Evolutionary conservation across 1,284 basidiomycete genomes (phyloP).

Genomic region (Fomitopsis schrenkii): DNA sequence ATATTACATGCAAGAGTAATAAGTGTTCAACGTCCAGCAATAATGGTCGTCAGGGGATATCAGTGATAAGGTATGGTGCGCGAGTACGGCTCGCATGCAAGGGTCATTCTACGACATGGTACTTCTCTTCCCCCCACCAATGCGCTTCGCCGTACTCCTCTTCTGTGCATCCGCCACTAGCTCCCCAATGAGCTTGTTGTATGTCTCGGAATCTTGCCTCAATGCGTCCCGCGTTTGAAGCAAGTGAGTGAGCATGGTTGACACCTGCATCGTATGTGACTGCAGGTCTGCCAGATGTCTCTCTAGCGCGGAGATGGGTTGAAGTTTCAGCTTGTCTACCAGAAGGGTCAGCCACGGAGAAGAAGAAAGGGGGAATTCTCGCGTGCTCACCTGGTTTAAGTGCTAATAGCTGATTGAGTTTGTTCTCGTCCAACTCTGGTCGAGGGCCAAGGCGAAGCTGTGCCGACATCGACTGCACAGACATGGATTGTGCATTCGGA

Average conservation of each 20-base stretch:
- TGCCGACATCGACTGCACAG: constrained; percentile 24
- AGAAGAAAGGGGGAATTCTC: not conserved
- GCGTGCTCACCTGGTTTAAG: constrained; percentile 61
- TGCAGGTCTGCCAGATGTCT: constrained; percentile 63
- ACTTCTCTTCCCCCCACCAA: constrained; percentile 43
- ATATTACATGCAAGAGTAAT: too few relatives aligned
- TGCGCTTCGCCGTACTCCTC: constrained; percentile 57
- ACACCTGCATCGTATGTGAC: constrained; percentile 67
- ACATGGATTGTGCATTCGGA: constrained; percentile 7
- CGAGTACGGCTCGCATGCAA: not conserved
- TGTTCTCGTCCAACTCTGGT: constrained; percentile 65
- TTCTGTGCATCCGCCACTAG: constrained; percentile 82
- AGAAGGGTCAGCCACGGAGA: not conserved
- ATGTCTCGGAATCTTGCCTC: constrained; percentile 84
- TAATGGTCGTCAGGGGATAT: too few relatives aligned
- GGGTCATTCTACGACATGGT: constrained; percentile 27
- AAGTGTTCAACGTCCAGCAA: too few relatives aligned
- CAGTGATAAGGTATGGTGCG: not conserved
- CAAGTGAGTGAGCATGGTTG: constrained; percentile 71
- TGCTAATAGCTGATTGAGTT: constrained; percentile 62
- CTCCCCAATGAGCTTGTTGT: constrained; percentile 78
- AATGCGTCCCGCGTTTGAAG: constrained; percentile 81
- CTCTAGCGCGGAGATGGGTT: constrained; percentile 66
- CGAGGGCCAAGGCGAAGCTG: constrained; percentile 68
- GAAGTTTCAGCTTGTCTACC: constrained; percentile 65